These are phyloP conservation scores for Alternaria arborescens DNA, from an alignment of 2,329 filamentous ascomycete species.

Conservation along the genomic window DNA sequence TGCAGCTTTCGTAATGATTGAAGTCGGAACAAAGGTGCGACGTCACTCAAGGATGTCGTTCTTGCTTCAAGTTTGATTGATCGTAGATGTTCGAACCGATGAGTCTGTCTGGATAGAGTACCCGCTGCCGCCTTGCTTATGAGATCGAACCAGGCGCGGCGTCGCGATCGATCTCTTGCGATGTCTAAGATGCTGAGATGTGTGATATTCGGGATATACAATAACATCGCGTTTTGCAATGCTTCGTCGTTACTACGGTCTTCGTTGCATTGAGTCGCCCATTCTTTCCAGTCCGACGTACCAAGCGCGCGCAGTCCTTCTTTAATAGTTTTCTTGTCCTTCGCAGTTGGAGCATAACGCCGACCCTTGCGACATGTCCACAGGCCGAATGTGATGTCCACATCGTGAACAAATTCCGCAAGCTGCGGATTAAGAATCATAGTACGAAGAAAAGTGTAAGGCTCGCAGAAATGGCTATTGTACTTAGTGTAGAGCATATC, in stretches of 20 bases:
- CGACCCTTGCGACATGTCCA: conserved; percentile 2
- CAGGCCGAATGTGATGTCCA: conserved; percentile 24
- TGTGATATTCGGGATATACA: conserved; percentile 35
- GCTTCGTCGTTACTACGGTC: conserved; percentile 20
- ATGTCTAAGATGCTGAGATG: conserved; percentile 5
- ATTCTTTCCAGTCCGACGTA: conserved; percentile 38
- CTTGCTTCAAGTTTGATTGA: conserved; percentile 26
- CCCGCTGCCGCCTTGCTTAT: conserved; percentile 26
- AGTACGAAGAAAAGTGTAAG: conserved; percentile 42
- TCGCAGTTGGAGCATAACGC: conserved; percentile 28
- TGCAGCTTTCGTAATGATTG: conserved; percentile 30
- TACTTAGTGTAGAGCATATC: conserved; percentile 32
- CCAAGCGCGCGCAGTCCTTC: conserved; percentile 29
- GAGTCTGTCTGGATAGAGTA: conserved; percentile 20
- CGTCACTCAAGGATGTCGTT: conserved; percentile 16
- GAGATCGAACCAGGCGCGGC: conserved; percentile 31
- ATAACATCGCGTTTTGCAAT: conserved; percentile 33
- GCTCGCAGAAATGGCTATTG: conserved; percentile 33
- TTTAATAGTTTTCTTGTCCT: conserved; percentile 40
- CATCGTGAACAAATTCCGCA: conserved; percentile 26
- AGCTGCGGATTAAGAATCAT: conserved; percentile 28
- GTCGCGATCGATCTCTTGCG: background rate
- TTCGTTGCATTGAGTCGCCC: conserved; percentile 35
- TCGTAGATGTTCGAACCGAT: conserved; percentile 29
- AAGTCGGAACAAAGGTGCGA: conserved; percentile 35